Conservation (phyloP, 441 rosid genomes). For the Hypseocharis bilobata region DNA sequence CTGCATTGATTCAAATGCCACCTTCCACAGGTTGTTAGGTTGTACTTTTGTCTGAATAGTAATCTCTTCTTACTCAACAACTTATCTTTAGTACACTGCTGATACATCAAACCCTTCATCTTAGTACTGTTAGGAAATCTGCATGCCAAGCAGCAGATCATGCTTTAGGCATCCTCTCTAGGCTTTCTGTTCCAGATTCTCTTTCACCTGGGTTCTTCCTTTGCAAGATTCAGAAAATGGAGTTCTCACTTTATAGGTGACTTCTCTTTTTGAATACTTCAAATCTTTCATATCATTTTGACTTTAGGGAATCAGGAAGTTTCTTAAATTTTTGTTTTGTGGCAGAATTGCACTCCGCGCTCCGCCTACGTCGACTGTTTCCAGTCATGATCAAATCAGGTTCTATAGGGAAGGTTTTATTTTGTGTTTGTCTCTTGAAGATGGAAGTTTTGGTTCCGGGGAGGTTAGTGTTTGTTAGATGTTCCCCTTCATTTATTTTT, state of each 20-base stretch:
- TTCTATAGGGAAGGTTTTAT: constrained; percentile 70
- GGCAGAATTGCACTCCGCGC: constrained; percentile 63
- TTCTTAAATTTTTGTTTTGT: constrained; percentile 17
- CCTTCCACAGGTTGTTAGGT: constrained; percentile 60
- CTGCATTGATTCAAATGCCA: constrained; percentile 55
- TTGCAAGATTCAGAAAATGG: constrained; percentile 45
- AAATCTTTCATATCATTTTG: neutral
- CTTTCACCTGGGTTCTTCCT: constrained; percentile 25
- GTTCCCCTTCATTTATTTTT: constrained; percentile 4
- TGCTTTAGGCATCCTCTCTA: constrained; percentile 37
- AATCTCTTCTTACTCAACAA: neutral
- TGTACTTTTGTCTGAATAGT: constrained; percentile 11
- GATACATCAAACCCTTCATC: constrained; percentile 22
- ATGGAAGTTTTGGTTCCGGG: constrained; percentile 73
- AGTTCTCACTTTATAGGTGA: constrained; percentile 69
- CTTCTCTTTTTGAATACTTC: constrained; percentile 15
- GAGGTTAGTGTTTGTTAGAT: constrained; percentile 50
- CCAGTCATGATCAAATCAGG: constrained; percentile 25
- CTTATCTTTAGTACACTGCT: constrained; percentile 21
- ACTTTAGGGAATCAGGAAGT: neutral
- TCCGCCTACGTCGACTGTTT: constrained; percentile 50
- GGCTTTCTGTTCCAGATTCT: constrained; percentile 34
- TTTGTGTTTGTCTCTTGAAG: constrained; percentile 67
- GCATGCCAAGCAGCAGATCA: constrained; percentile 56
- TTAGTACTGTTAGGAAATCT: constrained; percentile 55